Conservation (phyloP, 2,329 filamentous ascomycete species). For the Nothopassalora personata region DNA sequence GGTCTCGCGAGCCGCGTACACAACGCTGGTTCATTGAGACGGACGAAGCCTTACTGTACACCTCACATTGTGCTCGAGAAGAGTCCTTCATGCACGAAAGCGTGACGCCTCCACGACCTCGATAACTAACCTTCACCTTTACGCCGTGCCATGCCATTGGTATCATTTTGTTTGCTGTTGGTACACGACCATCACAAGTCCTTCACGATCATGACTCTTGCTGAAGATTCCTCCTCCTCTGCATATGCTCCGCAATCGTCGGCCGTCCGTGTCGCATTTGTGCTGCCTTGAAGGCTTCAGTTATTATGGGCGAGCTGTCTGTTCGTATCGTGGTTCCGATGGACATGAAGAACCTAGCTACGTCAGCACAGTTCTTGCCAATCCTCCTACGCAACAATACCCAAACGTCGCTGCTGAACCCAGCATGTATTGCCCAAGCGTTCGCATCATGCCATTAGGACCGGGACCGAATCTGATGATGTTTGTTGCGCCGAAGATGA, state of each 20-base stretch:
- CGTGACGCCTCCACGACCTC: background rate
- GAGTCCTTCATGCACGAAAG: background rate
- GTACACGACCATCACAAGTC: constrained; percentile 20
- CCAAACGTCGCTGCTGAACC: constrained; percentile 94
- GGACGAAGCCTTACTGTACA: background rate
- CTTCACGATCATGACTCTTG: constrained; percentile 13
- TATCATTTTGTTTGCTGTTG: constrained; percentile 20
- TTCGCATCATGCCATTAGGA: constrained; percentile 87
- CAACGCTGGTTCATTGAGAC: no score
- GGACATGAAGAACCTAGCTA: constrained; percentile 84
- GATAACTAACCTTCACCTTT: background rate
- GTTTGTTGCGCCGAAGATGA: constrained; percentile 88
- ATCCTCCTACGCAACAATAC: constrained; percentile 49
- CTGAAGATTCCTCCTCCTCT: constrained; percentile 9
- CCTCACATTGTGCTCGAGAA: background rate
- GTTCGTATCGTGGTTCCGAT: constrained; percentile 95
- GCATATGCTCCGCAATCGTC: constrained; percentile 52
- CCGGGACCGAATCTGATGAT: constrained; percentile 94
- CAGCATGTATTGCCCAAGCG: constrained; percentile 92
- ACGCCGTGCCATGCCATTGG: background rate
- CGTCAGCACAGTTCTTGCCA: background rate
- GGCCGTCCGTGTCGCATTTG: constrained; percentile 57
- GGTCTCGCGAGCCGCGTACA: no score
- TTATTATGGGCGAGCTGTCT: constrained; percentile 71
- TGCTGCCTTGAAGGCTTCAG: constrained; percentile 70